Percentiles rank a stretch among this genome's conserved stretches.
Conservation (phyloP, 352 stramenopile genomes). For the Globisporangium emineosum region DNA sequence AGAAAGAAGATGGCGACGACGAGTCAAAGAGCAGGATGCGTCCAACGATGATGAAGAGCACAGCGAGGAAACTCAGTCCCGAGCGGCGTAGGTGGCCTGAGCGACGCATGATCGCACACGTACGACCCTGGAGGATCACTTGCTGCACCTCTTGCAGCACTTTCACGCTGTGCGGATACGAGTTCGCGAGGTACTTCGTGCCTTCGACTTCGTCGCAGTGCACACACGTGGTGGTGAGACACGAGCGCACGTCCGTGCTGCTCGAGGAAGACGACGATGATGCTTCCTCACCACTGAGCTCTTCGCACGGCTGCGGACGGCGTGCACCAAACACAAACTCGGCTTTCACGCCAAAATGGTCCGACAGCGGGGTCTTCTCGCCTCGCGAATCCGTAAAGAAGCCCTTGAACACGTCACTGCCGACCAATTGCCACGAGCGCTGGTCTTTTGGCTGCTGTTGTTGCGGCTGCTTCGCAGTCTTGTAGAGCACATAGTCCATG, state of each 20-base stretch:
- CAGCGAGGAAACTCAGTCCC: slow-evolving; percentile 15
- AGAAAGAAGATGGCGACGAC: slow-evolving; percentile 20
- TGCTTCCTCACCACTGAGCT: slow-evolving; percentile 29
- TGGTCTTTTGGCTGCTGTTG: not conserved
- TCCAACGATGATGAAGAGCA: slow-evolving; percentile 15
- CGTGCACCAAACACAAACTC: slow-evolving; percentile 53
- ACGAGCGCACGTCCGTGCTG: slow-evolving; percentile 18
- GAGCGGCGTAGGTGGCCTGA: slow-evolving; percentile 37
- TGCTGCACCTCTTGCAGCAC: slow-evolving; percentile 49
- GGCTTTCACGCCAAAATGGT: slow-evolving; percentile 76
- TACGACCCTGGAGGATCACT: slow-evolving; percentile 36
- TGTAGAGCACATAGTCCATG: slow-evolving; percentile 86
- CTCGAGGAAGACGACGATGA: slow-evolving; percentile 15
- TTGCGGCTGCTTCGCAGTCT: slow-evolving; percentile 24
- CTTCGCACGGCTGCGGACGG: slow-evolving; percentile 32
- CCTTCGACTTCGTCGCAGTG: slow-evolving; percentile 41
- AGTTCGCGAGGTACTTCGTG: slow-evolving; percentile 23
- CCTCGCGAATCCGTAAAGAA: slow-evolving; percentile 68
- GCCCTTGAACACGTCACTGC: slow-evolving; percentile 70
- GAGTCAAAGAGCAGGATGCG: slow-evolving; percentile 28
- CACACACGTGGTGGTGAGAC: slow-evolving; percentile 35
- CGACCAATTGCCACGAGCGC: slow-evolving; percentile 42
- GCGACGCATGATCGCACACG: slow-evolving; percentile 37
- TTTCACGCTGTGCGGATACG: slow-evolving; percentile 18
- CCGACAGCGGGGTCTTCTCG: slow-evolving; percentile 64